A percentile compares a stretch with the other conserved stretches of the same genome.
Evolutionary conservation across 2,329 filamentous ascomycete genomes (phyloP).

Genomic region (Paecilomyces sp.): DNA sequence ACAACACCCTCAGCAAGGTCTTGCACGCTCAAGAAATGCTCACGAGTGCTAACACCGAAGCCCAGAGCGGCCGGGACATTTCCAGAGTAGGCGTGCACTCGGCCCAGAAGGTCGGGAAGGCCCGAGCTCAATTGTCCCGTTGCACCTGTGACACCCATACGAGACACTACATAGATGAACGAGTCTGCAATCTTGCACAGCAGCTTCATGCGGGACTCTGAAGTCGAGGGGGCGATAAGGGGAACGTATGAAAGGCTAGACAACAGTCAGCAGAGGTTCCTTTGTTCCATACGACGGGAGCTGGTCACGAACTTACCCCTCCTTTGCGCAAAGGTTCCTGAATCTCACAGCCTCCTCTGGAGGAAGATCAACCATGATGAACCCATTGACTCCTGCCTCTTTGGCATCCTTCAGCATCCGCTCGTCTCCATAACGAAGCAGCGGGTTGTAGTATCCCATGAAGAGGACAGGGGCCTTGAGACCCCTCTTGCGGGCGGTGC

Average conservation of each 20-base stretch:
- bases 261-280: not conserved
- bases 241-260: constrained; percentile 83
- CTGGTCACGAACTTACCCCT: constrained; percentile 52
- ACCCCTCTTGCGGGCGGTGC: constrained; percentile 68
- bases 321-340: constrained; percentile 71
- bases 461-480: constrained; percentile 77
- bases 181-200: constrained; percentile 96
- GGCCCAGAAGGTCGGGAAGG: constrained; percentile 71
- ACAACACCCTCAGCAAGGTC: constrained; percentile 87
- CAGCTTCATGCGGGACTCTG: constrained; percentile 86
- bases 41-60: constrained; percentile 90
- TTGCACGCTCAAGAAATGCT: constrained; percentile 84
- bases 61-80: constrained; percentile 87
- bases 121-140: constrained; percentile 73
- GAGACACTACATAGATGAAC: constrained; percentile 97
- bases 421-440: constrained; percentile 91
- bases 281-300: not conserved
- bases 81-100: constrained; percentile 87
- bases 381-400: constrained; percentile 82
- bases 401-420: constrained; percentile 76
- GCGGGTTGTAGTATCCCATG: constrained; percentile 99
- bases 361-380: constrained; percentile 92
- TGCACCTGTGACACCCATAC: constrained; percentile 94
- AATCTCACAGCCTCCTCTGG: constrained; percentile 94
- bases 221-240: constrained; percentile 91